A percentile compares a stretch with the other conserved stretches of the same genome.
Conservation (phyloP, 768 basidiomycete genomes). For the Hygrocybe punicea region DNA sequence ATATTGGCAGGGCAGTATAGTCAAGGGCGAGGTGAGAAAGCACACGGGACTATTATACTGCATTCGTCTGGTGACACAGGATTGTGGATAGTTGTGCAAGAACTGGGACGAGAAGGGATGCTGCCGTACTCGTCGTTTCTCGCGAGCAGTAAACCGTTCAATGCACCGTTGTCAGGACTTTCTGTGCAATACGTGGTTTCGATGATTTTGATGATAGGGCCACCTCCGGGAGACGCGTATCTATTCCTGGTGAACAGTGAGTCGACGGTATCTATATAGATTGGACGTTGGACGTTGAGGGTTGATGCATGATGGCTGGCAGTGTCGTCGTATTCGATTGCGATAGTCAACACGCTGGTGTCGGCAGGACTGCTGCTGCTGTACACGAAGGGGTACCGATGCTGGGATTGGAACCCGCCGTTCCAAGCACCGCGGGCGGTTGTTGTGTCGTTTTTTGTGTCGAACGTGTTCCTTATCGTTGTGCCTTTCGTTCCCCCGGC, state of each 20-base stretch:
- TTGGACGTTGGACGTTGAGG: neutral
- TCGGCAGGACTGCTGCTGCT: constrained; percentile 63
- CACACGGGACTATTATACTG: neutral
- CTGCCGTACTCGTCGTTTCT: constrained; percentile 65
- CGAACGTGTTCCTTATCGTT: constrained; percentile 61
- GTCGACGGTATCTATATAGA: constrained; percentile 18
- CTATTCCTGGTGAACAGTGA: constrained; percentile 63
- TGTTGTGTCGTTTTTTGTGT: constrained; percentile 55
- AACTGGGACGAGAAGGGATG: constrained; percentile 68
- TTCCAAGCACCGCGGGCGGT: constrained; percentile 53
- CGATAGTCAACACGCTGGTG: constrained; percentile 57
- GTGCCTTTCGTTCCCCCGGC: constrained; percentile 64
- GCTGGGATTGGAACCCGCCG: constrained; percentile 61
- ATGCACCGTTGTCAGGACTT: constrained; percentile 61
- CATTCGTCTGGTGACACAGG: neutral
- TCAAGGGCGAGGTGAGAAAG: constrained; percentile 56
- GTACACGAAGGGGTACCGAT: constrained; percentile 42
- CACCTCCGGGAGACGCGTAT: constrained; percentile 74
- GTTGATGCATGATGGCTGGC: constrained; percentile 2
- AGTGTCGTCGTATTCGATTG: constrained; percentile 59
- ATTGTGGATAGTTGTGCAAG: constrained; percentile 57
- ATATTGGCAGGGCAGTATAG: constrained; percentile 60
- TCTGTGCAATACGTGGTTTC: constrained; percentile 61
- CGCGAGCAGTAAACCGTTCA: constrained; percentile 68
- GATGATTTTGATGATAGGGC: constrained; percentile 47